Percentiles rank a stretch among this genome's conserved stretches.
phyloP scores from a whole-genome alignment of 106 monocot species.

The Dactylorhiza incarnata region DNA sequence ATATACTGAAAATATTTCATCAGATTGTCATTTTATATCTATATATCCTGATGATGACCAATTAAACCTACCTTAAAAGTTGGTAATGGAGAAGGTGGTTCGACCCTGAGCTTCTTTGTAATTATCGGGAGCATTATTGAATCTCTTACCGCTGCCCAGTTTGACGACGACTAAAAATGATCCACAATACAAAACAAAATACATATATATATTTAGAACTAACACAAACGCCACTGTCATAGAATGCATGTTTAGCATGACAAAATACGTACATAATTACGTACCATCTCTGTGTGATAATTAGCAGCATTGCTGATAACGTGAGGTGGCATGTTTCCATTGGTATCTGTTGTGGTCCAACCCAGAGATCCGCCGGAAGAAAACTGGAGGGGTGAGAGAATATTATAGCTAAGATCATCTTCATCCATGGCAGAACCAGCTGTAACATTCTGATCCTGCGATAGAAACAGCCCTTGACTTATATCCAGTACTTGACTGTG shows the following conservation, averaged over 20 bases:
- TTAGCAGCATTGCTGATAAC: too few species aligned
- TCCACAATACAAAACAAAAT: neutral
- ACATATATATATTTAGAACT: too few species aligned
- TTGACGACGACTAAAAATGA: neutral
- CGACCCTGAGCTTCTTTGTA: slow-evolving; percentile 49
- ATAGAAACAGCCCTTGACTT: neutral
- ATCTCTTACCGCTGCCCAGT: slow-evolving; percentile 8
- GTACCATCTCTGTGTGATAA: slow-evolving; percentile 1
- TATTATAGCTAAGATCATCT: neutral
- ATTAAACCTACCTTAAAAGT: slow-evolving; percentile 44
- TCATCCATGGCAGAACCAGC: neutral
- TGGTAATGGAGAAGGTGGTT: slow-evolving; percentile 56
- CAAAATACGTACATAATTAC: neutral
- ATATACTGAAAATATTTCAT: neutral
- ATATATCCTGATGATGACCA: neutral
- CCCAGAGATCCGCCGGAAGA: neutral
- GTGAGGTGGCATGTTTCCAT: too few species aligned
- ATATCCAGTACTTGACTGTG: neutral
- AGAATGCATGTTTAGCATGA: too few species aligned
- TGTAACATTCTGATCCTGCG: neutral
- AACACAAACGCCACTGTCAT: too few species aligned
- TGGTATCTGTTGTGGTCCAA: neutral
- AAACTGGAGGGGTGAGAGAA: neutral
- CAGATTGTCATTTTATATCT: neutral
- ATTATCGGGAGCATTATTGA: slow-evolving; percentile 9